Conservation (phyloP, 2,329 filamentous ascomycete genomes). For the Talaromyces sp. region DNA sequence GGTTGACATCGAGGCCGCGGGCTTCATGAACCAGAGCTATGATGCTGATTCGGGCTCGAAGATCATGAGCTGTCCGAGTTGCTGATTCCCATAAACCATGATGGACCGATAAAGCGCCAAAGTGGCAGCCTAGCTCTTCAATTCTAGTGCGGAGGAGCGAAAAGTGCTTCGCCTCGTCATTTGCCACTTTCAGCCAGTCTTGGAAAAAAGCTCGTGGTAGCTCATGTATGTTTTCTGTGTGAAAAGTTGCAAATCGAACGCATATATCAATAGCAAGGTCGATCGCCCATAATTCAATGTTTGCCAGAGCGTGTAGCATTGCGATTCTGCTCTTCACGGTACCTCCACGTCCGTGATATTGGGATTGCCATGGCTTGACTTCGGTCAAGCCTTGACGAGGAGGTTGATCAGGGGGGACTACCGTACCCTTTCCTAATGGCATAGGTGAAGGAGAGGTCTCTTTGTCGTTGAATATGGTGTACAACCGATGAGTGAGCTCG, state of each 20-base stretch:
- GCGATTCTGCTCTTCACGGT: conserved; percentile 46
- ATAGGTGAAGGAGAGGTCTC: conserved; percentile 44
- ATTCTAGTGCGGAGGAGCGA: conserved; percentile 47
- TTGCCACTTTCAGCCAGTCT: conserved; percentile 51
- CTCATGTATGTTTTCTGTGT: conserved; percentile 33
- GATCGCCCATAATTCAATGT: conserved; percentile 52
- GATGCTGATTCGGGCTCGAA: conserved; percentile 48
- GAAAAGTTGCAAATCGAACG: conserved; percentile 47
- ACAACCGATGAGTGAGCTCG: conserved; percentile 47
- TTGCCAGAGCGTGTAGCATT: conserved; percentile 51
- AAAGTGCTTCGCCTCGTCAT: conserved; percentile 51
- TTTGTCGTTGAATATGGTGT: conserved; percentile 41
- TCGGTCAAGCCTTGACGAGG: conserved; percentile 43
- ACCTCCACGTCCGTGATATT: conserved; percentile 43
- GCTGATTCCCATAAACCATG: conserved; percentile 50
- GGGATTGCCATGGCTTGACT: conserved; percentile 44
- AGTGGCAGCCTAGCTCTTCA: conserved; percentile 47
- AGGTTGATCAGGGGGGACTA: conserved; percentile 41
- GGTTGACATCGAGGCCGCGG: conserved; percentile 49
- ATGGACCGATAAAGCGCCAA: conserved; percentile 48
- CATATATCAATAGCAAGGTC: conserved; percentile 51
- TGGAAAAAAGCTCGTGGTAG: conserved; percentile 49
- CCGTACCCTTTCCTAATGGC: conserved; percentile 41
- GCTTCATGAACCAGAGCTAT: conserved; percentile 52
- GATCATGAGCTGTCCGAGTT: conserved; percentile 43